Evolutionary conservation across 2,329 filamentous ascomycete genomes (phyloP), one percentile per base, ranked within the genome.

Genomic region (Xylaria sp.): DNA sequence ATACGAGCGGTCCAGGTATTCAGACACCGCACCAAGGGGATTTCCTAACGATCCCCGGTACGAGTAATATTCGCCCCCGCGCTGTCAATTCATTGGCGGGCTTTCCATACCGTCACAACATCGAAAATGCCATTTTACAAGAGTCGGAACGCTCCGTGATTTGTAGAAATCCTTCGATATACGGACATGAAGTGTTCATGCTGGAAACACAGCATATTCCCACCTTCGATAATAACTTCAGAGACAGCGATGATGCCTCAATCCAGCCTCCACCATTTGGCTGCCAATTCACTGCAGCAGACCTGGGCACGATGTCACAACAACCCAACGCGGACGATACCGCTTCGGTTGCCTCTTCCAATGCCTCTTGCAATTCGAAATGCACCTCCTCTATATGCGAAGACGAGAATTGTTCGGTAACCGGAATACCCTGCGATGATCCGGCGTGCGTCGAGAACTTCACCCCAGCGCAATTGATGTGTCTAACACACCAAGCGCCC

Each of bases 351-450:
- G 56, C 72, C 17, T 72, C 69, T 44, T 73, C 70, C 36, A 73
- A 73, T 38, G 68, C 71, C 57, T 63, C 61, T 38, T 69, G 68
- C 22, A 39, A 64, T 50, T 65, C 68, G n/a, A 61, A 69, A 39
- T 75, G 74, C 25, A 75, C 72, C 54, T 71, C 71, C 36, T 74
- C 73, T 15, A 59, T 72, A 15, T 77, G 76, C 58, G 71, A 75
- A 33, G 71, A 75, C n/a, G 75, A 76, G 45, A 62, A 65, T 29
- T 77, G 75, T 50, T 71, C 69, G n/a, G 72, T 65, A 20, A 61
- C 71, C 11, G 74, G 74, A 25, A 73, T 67, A 10, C 72, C 73
- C 1, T 78, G 75, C 51, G 67, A 77, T 44, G 71, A 75, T 55
- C 50, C 71, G 9, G 31, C 72, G 38, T 77, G 76, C 55, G 60